phyloP scores from a whole-genome alignment of 2,329 filamentous ascomycete species.

The Hirsutella rhossiliensis region DNA sequence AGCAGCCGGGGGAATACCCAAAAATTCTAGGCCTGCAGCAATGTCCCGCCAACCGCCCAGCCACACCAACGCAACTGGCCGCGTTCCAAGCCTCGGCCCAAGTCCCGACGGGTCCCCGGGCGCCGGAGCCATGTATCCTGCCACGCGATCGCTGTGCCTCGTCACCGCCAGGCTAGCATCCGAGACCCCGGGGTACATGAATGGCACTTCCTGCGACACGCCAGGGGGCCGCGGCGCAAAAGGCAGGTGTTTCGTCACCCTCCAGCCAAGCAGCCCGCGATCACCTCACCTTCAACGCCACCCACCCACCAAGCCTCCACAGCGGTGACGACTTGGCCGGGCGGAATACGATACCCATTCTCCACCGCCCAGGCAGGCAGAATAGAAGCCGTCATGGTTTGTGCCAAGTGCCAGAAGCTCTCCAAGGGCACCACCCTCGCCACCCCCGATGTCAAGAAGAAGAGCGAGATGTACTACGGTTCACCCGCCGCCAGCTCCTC shows the following conservation, averaged over 20 bases:
- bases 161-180: neutral
- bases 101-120: neutral
- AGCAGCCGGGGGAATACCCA: neutral
- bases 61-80: neutral
- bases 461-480: constrained; percentile 54
- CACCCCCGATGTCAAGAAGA: constrained; percentile 54
- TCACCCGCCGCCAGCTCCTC: constrained; percentile 32
- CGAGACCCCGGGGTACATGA: neutral
- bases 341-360: too few species aligned
- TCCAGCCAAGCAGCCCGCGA: too few species aligned
- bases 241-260: neutral
- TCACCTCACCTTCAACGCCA: too few species aligned
- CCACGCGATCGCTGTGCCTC: neutral
- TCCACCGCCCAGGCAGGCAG: too few species aligned
- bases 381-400: constrained; percentile 37
- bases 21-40: too few species aligned
- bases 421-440: constrained; percentile 45
- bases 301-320: too few species aligned
- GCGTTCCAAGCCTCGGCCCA: neutral
- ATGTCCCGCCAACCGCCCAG: neutral
- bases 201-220: neutral
- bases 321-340: too few species aligned
- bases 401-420: constrained; percentile 51
- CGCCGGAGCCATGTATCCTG: neutral
- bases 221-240: neutral